Base-by-base conservation (phyloP, 2,329 filamentous ascomycete species). In the Aspergillus hiratsukae region DNA sequence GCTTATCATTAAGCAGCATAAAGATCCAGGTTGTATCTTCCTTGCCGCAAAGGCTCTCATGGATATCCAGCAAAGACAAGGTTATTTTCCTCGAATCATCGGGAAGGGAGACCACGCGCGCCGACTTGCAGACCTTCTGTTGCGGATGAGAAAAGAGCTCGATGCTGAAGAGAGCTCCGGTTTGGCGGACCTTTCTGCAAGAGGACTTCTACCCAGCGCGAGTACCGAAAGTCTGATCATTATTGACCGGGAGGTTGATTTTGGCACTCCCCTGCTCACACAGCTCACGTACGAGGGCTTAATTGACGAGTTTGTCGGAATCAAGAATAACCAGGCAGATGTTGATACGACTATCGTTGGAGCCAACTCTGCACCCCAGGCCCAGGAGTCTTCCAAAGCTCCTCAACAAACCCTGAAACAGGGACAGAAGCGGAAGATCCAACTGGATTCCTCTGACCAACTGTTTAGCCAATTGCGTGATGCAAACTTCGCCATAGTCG, bases 231-330 rank as follows among this genome's bases (percentile, higher is more conserved):
- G 88, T 68, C 80, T 97, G 58, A 92, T 99, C 66, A 89, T 99
- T 58, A 91, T 99, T 54, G 94, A 99, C 73, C 89, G 94, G 51
- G 92, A 97, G 70, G 88, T 96, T 54, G 94, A 99, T 72, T 91
- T 94, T 67, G 90, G 93, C 17, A 97, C 94, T 1, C 88, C 89
- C 0, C 81, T 99, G 17, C 86, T 99, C 53, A 97, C 93, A 0
- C 94, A 99, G 71, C 79, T 99, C 59, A 99, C 94, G 1, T 99
- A 99, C 68, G 93, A 99, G 75, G 94, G 94, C 3, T 80, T 99
- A 27, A 88, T 99, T 53, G 95, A 99, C 68, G 94, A 99, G 71
- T 83, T 94, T 17, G 95, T 96, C 69, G 87, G 89, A 31, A 96
- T 99, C 59, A 85, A 90, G 62, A 89, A 97, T 69, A 97, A 95